Base-by-base conservation (phyloP, 106 monocot species). In the Dendrobium chrysotoxum region DNA sequence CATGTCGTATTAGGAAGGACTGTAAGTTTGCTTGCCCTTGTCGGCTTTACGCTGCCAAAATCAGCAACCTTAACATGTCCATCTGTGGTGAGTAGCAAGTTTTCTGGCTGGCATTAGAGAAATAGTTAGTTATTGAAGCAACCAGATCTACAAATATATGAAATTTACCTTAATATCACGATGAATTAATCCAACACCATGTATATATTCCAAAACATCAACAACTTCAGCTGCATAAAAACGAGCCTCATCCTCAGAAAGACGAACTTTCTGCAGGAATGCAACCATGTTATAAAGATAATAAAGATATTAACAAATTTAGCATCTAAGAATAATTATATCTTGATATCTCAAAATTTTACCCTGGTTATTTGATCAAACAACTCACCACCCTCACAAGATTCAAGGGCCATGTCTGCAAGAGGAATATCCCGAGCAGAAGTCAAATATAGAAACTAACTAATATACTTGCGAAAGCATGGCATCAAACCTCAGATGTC, bases 321-420 rank as follows among this genome's bases (percentile, higher is more conserved):
- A 76, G 25, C n/a, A 76, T 26, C 44, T 45, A 75, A 50, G 44
- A 79, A 66, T 0, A 40, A 74, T 79, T 58, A 84, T 67, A 13
- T 66, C 40, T 1, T 25, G 47, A 50, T 30, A 25, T 40, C 44
- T 40, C 21, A 74, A 58, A 77, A 70, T 4, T 75, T 79, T 89
- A 93, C 99, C 92, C 89, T 91, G 16, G 83, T 90, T 80, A 99
- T 99, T 86, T 91, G 99, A 84, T 99, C 99, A 84, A 99, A 99
- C 41, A 99, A 86, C 75, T 99, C 99, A 80, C 99, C 99, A 75
- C 95, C 99, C 90, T 99, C 99, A 82, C 95, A 99, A 42, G 91
- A 95, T 81, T 99, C 99, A 76, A 99, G 95, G 80, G 93, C 99
- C 99, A 99, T 99, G 78, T 99, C 99, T 99, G 35, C 81, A 89